Evolutionary conservation across 352 stramenopile species (phyloP), one percentile per base, ranked within the genome.

Genomic region (Globisporangium sylvaticum): DNA sequence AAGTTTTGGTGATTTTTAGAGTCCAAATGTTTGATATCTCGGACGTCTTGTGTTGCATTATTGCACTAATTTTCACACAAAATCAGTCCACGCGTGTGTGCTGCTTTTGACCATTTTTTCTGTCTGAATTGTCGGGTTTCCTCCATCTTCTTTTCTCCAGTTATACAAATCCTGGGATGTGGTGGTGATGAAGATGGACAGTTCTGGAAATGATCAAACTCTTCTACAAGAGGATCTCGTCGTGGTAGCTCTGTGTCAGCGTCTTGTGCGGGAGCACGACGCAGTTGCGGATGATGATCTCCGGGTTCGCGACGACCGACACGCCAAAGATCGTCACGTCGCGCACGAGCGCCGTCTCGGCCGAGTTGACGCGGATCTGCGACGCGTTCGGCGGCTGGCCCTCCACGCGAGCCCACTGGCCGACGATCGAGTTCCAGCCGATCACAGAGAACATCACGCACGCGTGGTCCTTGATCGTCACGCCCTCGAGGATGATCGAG

Each of bases 251-350:
- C 71, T 88, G 80, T 60, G 86, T 89, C 25, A 96, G 83, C 18
- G 85, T 92, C 74, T 96, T 96, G 78, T 94, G 86, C 25, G 87
- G 87, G 20, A 96, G 73, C 31, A 96, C 89, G 66, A 96, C 90
- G 58, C 89, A 96, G 72, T 96, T 96, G 62, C 89, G 89, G 64
- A 96, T 93, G 73, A 95, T 93, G 29, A 96, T 69, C 71, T 96
- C 89, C 0, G 89, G 88, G 64, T 90, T 93, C 2, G 86, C 87
- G 37, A 95, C 78, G n/a, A 96, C 89, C 22, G 89, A 94, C 37
- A 94, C 85, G 53, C 87, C 89, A 65, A 95, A 94, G 68, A 96
- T 95, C 25, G 89, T 95, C 22, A 96, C 85, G 62, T 95, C 89
- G n/a, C 89, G 88, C 32, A 93, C 86, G n/a, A 95, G 76, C 39